phyloP scores from a whole-genome alignment of 2,329 filamentous ascomycete species.

The Aurifilum marmelostoma region DNA sequence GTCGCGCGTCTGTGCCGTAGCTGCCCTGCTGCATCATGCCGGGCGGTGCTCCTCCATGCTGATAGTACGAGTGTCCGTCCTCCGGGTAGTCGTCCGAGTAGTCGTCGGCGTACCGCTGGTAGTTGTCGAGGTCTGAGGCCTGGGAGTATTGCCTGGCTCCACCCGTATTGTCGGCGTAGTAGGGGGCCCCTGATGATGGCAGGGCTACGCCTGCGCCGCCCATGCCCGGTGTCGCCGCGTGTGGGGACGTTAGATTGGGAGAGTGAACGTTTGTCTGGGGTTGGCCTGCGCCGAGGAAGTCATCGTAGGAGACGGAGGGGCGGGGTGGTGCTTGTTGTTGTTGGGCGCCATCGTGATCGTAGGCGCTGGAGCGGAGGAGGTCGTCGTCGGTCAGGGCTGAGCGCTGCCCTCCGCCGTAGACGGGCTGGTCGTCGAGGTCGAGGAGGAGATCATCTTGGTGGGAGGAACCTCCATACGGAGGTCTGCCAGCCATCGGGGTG shows the following conservation, averaged over 20 bases:
- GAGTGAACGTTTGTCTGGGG: constrained; percentile 52
- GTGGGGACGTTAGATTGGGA: constrained; percentile 33
- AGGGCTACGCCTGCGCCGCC: constrained; percentile 37
- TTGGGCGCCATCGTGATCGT: constrained; percentile 64
- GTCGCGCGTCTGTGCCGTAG: constrained; percentile 47
- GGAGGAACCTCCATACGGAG: constrained; percentile 54
- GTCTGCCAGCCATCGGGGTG: constrained; percentile 64
- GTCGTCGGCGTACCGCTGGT: constrained; percentile 87
- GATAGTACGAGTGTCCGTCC: constrained; percentile 82
- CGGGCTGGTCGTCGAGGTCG: constrained; percentile 72
- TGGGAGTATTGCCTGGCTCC: constrained; percentile 64
- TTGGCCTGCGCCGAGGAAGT: constrained; percentile 75
- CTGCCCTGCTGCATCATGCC: constrained; percentile 53
- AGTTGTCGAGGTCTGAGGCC: constrained; percentile 82
- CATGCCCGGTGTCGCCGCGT: constrained; percentile 41
- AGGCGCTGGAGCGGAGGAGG: constrained; percentile 73
- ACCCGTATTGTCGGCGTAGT: constrained; percentile 38
- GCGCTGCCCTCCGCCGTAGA: constrained; percentile 76
- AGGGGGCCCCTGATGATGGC: constrained; percentile 43
- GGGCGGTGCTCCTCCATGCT: constrained; percentile 62
- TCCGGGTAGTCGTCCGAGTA: constrained; percentile 75
- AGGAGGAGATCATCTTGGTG: constrained; percentile 67
- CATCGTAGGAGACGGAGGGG: constrained; percentile 91
- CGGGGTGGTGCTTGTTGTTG: constrained; percentile 57
- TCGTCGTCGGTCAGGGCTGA: constrained; percentile 83